These are phyloP conservation scores for Cladophialophora immunda DNA, from an alignment of 2,329 filamentous ascomycete species.

Conservation along the genomic window DNA sequence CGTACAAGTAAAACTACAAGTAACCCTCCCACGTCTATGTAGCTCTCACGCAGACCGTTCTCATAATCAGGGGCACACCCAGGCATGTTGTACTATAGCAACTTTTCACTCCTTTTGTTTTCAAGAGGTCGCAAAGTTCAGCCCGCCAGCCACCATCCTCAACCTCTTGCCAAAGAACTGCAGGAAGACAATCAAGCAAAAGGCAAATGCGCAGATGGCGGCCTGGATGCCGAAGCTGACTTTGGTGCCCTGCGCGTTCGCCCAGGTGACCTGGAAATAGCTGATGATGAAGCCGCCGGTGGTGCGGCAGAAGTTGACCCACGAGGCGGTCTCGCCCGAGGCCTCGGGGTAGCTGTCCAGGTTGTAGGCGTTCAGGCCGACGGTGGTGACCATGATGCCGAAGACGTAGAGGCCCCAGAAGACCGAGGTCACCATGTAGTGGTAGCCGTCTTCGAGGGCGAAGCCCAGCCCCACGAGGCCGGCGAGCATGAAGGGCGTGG, in stretches of 20 bases:
- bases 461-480: conserved; percentile 64
- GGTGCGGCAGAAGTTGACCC: conserved; percentile 61
- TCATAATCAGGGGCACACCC: too few relatives aligned
- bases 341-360: conserved; percentile 65
- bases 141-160: conserved; percentile 48
- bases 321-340: conserved; percentile 62
- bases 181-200: conserved; percentile 52
- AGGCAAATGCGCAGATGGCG: conserved; percentile 50
- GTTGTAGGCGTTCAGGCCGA: conserved; percentile 61
- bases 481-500: conserved; percentile 59
- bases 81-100: too few relatives aligned
- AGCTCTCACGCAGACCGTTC: too few relatives aligned
- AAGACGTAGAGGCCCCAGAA: conserved; percentile 63
- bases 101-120: neutral
- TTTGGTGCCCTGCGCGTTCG: conserved; percentile 53
- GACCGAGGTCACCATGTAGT: conserved; percentile 61
- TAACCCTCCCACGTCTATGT: too few relatives aligned
- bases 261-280: conserved; percentile 65
- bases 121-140: conserved; percentile 44
- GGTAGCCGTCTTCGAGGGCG: conserved; percentile 59
- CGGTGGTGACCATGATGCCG: conserved; percentile 47
- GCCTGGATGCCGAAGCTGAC: conserved; percentile 59
- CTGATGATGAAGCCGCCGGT: conserved; percentile 57
- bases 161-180: conserved; percentile 51
- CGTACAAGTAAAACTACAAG: too few relatives aligned